Base-by-base conservation (phyloP, 345 rosid genomes). In the Lagerstroemia speciosa region DNA sequence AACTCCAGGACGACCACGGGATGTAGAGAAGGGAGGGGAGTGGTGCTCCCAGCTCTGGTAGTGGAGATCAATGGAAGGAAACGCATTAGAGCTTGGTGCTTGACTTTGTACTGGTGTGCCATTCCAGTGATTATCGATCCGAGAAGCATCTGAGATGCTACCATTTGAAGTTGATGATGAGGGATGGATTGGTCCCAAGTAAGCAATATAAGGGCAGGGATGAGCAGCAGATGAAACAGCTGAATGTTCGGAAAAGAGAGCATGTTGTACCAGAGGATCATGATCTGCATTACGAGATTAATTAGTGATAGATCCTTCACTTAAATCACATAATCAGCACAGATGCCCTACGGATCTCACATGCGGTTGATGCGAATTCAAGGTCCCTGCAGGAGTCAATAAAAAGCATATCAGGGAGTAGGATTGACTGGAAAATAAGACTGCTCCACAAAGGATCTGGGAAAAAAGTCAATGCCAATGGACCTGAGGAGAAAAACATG, bases 131-230 rank as follows among this genome's bases (percentile, higher is more conserved):
- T 73, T 81, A 76, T 80, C 83, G 71, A 84, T 84, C 81, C 71
- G 88, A 32, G 96, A 79, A 79, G 86, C 84, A 76, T 89, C 98
- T 52, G 98, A 74, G 75, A 85, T 82, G 69, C 83, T 76, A 36
- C 81, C 86, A 75, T 82, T 70, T 71, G 95, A 79, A 79, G 79
- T 91, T 20, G 92, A 84, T 67, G 96, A 81, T 11, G 96, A 85
- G 0, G 98, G 93, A 72, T 85, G 92, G 72, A 89, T 73, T 19
- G 99, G 96, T 67, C 91, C 97, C 67, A 91, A 68, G 78, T 91
- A 94, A 74, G 96, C 84, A 69, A 94, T 74, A 71, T 91, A 94
- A 19, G 99, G 99, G 76, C 99, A 94, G 53, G 91, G 87, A 74
- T 89, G 96, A 46, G 82, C 78, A n/a, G 90, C 81, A 38, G 99